Conservation (phyloP, 805 yeast genomes). For the Cyberlindnera lachancei region DNA sequence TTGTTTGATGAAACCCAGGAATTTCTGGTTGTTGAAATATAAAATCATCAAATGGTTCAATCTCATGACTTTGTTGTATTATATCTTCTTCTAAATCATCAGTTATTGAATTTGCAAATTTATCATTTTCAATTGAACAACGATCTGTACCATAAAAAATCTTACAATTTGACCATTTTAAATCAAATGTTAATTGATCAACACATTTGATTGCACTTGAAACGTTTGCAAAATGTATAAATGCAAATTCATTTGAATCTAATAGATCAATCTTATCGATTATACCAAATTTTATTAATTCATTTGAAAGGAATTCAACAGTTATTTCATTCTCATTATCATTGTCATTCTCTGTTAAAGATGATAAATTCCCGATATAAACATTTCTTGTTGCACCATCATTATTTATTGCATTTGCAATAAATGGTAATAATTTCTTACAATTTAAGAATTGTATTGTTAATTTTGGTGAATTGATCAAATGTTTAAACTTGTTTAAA, state of each 20-base stretch:
- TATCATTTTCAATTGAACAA: slow-evolving; percentile 43
- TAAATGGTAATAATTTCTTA: slow-evolving; percentile 21
- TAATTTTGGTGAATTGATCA: slow-evolving; percentile 32
- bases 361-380: slow-evolving; percentile 69
- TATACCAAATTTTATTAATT: slow-evolving; percentile 49
- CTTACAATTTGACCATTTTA: slow-evolving; percentile 64
- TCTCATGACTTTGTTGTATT: too few relatives aligned
- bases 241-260: slow-evolving; percentile 45
- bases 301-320: slow-evolving; percentile 36
- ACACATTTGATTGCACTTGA: slow-evolving; percentile 82
- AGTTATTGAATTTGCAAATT: slow-evolving; percentile 9
- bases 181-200: slow-evolving; percentile 59
- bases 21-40: neutral
- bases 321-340: too few relatives aligned
- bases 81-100: slow-evolving; percentile 14
- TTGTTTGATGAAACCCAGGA: neutral
- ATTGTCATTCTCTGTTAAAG: slow-evolving; percentile 29
- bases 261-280: slow-evolving; percentile 58
- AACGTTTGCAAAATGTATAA: slow-evolving; percentile 81
- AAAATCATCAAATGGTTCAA: slow-evolving; percentile 2
- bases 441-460: slow-evolving; percentile 27
- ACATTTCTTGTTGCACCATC: slow-evolving; percentile 94
- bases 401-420: slow-evolving; percentile 45
- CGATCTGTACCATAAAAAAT: slow-evolving; percentile 91
- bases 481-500: slow-evolving; percentile 28